phyloP scores from a whole-genome alignment of 192 early-diverging fungal genomes.

The Fimicolochytrium jonesii region DNA sequence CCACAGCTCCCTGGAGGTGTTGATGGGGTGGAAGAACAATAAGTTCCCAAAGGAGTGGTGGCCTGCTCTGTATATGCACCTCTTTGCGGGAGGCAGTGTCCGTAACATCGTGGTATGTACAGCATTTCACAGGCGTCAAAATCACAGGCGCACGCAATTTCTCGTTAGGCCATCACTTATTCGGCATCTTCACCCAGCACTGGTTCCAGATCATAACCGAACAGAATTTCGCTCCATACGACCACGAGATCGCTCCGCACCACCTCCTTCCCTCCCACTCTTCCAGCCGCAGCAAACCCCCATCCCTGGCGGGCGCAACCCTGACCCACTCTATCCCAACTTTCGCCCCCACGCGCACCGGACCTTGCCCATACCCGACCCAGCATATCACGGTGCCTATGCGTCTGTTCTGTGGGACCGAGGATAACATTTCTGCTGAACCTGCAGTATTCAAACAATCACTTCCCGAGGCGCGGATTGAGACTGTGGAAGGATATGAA shows the following conservation, averaged over 20 bases:
- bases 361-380: conserved; percentile 29
- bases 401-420: conserved; percentile 17
- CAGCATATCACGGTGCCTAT: conserved; percentile 33
- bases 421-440: conserved; percentile 29
- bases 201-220: conserved; percentile 37
- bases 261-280: background rate
- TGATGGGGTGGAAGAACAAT: conserved; percentile 28
- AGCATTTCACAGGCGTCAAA: background rate
- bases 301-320: too few relatives aligned
- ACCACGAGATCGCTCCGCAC: conserved; percentile 2
- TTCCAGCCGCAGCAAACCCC: background rate
- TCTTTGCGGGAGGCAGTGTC: conserved; percentile 27
- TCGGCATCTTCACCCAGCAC: too few relatives aligned
- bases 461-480: too few relatives aligned
- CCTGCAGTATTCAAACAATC: too few relatives aligned
- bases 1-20: conserved; percentile 8
- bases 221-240: conserved; percentile 24
- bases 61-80: conserved; percentile 24
- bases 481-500: conserved; percentile 20
- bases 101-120: conserved; percentile 26
- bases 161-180: background rate
- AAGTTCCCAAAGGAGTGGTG: conserved; percentile 10
- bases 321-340: too few relatives aligned
- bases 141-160: background rate
- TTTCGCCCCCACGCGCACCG: conserved; percentile 10